A percentile compares a stretch with the other conserved stretches of the same genome.
These are phyloP conservation scores for Phytophthora melonis DNA, from an alignment of 352 stramenopile species.

Conservation along the genomic window DNA sequence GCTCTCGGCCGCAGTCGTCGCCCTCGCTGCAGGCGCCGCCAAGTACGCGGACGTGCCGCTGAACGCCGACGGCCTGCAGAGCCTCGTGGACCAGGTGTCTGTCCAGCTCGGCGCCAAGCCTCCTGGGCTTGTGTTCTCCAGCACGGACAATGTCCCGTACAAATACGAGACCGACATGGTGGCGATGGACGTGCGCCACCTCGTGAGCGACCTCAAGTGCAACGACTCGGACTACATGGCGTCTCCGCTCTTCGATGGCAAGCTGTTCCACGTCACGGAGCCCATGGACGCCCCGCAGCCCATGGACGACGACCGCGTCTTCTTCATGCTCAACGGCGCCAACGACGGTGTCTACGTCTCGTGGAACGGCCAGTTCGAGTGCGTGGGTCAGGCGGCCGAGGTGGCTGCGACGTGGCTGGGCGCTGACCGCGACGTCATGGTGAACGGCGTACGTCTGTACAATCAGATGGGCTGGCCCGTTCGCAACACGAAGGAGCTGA, in stretches of 20 bases:
- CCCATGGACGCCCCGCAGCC: constrained; percentile 54
- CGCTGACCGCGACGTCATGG: constrained; percentile 70
- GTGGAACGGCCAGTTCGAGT: constrained; percentile 81
- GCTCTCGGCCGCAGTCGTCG: constrained; percentile 35
- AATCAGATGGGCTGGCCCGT: constrained; percentile 74
- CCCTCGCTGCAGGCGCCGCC: constrained; percentile 29
- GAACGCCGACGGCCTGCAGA: constrained; percentile 30
- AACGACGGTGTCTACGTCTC: constrained; percentile 85
- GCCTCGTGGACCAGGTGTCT: constrained; percentile 26
- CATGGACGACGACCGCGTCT: constrained; percentile 58
- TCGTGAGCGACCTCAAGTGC: constrained; percentile 51
- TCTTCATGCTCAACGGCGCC: constrained; percentile 88
- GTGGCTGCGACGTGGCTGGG: constrained; percentile 67
- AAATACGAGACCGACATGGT: constrained; percentile 75
- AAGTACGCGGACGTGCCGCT: constrained; percentile 43
- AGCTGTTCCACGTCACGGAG: constrained; percentile 55
- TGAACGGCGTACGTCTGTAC: constrained; percentile 79
- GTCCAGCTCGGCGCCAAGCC: constrained; percentile 1
- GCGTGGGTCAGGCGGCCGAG: constrained; percentile 53
- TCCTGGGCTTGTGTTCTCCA: constrained; percentile 19
- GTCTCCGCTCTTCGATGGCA: constrained; percentile 40
- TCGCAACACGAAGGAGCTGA: constrained; percentile 56
- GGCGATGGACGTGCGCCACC: constrained; percentile 48
- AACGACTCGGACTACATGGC: constrained; percentile 32
- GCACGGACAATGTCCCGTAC: constrained; percentile 39